Evolutionary conservation across 2,329 filamentous ascomycete species (phyloP).

Genomic region (Colletotrichum lini): DNA sequence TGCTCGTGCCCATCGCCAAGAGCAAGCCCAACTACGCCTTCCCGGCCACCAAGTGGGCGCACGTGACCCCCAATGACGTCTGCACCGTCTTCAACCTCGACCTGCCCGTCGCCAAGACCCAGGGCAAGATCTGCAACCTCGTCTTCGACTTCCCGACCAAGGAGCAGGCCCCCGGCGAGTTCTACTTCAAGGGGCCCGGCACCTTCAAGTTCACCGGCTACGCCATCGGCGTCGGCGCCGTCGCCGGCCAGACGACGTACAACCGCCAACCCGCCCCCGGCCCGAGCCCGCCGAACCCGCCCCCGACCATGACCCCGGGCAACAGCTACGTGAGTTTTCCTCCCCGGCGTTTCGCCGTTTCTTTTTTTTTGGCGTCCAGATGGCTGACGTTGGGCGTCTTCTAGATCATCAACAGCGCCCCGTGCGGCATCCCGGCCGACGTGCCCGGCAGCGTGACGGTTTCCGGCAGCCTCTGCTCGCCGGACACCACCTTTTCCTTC

Average conservation of each 20-base stretch:
- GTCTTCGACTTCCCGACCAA: constrained; percentile 32
- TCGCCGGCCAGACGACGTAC: constrained; percentile 35
- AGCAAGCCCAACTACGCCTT: constrained; percentile 20
- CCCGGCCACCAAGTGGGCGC: constrained; percentile 18
- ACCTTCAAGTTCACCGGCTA: constrained; percentile 37
- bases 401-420: constrained; percentile 38
- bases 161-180: constrained; percentile 23
- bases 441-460: constrained; percentile 31
- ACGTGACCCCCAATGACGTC: constrained; percentile 27
- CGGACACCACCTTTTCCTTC: constrained; percentile 32
- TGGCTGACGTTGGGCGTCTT: background rate
- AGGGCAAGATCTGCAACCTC: constrained; percentile 39
- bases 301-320: constrained; percentile 31
- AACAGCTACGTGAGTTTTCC: constrained; percentile 32
- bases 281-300: constrained; percentile 35
- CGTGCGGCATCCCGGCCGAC: constrained; percentile 26
- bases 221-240: constrained; percentile 34
- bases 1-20: constrained; percentile 35
- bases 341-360: too few relatives aligned
- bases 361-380: too few relatives aligned
- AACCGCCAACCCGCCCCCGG: constrained; percentile 35
- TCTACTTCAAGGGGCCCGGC: constrained; percentile 27
- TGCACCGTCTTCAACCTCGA: constrained; percentile 41
- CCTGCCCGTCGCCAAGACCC: constrained; percentile 31
- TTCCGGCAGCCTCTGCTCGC: constrained; percentile 31